Base-by-base conservation (phyloP, 2,329 filamentous ascomycete genomes). In the Penicillium sp. region DNA sequence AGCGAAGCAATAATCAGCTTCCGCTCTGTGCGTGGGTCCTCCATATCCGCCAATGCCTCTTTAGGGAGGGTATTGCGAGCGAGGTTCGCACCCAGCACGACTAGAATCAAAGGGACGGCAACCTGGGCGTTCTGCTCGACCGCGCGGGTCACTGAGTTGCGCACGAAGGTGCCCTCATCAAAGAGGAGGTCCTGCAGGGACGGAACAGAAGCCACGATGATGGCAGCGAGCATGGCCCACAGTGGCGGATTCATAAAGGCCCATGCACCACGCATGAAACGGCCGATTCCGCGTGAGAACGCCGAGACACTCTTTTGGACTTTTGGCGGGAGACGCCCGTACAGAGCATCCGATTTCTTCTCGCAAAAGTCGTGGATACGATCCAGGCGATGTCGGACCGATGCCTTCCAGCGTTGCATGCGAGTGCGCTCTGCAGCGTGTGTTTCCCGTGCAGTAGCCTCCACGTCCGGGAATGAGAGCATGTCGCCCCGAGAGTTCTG, bases 221-320 rank as follows among this genome's bases (percentile, higher is more conserved):
- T 85, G n/a, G 93, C 89, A 33, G 84, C 76, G 29, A 97, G 75
- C 93, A 98, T 97, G 27, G 93, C 91, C 90, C 91, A 97, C 24
- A 98, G 83, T 0, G 93, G 93, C 37, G 93, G 92, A 71, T 97
- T 97, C 92, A 98, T 97, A 69, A 96, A 95, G 42, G 88, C 87
- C 87, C 88, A 93, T 10, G 91, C 67, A 45, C 90, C 90, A 42
- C 72, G 72, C 58, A 81, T 71, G 59, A 88, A 85, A 54, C 68
- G 80, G 69, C 59, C 60, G 27, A 73, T 46, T 37, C 68, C 71
- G 28, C 63, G 68, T 39, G 68, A 72, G 15, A 73, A 55, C 23
- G 67, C 72, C 8, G 73, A 69, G 3, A 84, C 62, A 6, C 66
- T 57, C 44, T 72, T 77, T 60, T 85, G 82, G 0, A 81, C 52